A percentile compares a stretch with the other conserved stretches of the same genome.
These are phyloP conservation scores for Fusarium nelsonii DNA, from an alignment of 2,329 filamentous ascomycete species.

Conservation along the genomic window DNA sequence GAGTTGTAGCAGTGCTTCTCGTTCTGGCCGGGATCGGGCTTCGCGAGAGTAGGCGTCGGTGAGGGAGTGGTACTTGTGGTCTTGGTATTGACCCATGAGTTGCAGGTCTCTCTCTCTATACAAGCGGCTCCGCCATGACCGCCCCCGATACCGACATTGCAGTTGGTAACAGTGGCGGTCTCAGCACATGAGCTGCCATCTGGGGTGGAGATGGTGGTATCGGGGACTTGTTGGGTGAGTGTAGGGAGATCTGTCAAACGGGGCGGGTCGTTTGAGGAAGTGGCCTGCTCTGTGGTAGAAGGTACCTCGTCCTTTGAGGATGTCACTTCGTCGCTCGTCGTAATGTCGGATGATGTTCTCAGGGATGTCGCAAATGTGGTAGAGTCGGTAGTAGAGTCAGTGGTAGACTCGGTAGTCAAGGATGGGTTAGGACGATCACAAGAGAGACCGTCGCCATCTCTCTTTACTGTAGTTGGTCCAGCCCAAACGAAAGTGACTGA, in stretches of 20 bases:
- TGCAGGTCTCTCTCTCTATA: neutral
- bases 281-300: neutral
- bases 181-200: constrained; percentile 15
- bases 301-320: neutral
- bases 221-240: neutral
- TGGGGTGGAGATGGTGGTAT: neutral
- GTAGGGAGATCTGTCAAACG: constrained; percentile 2
- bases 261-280: neutral
- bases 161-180: neutral
- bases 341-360: too few species aligned
- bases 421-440: neutral
- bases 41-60: neutral
- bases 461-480: neutral
- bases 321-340: too few species aligned
- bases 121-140: neutral
- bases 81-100: constrained; percentile 17
- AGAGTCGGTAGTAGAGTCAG: neutral
- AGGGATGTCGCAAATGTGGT: too few species aligned
- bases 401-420: neutral
- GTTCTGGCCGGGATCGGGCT: constrained; percentile 12
- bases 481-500: neutral
- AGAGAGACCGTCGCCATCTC: constrained; percentile 4
- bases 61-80: constrained; percentile 2
- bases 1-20: constrained; percentile 24
- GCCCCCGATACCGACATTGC: neutral